Conservation (phyloP, 768 basidiomycete species). For the Nevesoporus exiguus region DNA sequence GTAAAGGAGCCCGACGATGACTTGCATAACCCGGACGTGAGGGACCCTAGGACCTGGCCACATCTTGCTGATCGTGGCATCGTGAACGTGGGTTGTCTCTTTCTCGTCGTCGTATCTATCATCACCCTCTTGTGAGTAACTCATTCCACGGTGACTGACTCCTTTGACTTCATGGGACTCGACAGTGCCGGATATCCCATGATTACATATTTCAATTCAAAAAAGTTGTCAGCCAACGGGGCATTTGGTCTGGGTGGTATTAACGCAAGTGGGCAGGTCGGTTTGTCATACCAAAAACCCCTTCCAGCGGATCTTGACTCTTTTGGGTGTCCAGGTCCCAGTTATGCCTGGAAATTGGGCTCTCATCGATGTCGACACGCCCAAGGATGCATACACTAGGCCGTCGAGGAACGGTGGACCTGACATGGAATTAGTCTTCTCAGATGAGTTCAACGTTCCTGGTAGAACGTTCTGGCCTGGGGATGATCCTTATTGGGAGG, state of each 20-base stretch:
- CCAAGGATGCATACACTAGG: conserved; percentile 52
- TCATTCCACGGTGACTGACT: not conserved
- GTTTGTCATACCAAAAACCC: not conserved
- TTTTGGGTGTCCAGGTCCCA: conserved; percentile 43
- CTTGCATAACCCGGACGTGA: conserved; percentile 61
- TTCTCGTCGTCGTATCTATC: conserved; percentile 46
- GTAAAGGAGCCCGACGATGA: conserved; percentile 65
- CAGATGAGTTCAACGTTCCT: conserved; percentile 77
- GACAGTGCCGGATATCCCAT: conserved; percentile 44
- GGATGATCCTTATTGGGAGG: conserved; percentile 86
- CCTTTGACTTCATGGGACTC: not conserved
- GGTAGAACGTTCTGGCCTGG: conserved; percentile 78
- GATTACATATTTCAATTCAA: conserved; percentile 36
- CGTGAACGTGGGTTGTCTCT: conserved; percentile 68
- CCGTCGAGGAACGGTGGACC: conserved; percentile 57
- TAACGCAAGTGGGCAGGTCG: conserved; percentile 70
- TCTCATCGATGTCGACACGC: conserved; percentile 58
- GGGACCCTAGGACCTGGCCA: conserved; percentile 31
- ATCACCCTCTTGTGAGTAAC: conserved; percentile 57
- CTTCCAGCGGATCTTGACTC: not conserved
- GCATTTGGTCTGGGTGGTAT: conserved; percentile 67
- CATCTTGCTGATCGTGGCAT: conserved; percentile 60
- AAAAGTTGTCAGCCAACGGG: conserved; percentile 33
- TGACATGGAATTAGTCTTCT: conserved; percentile 60
- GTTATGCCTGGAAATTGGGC: conserved; percentile 51